Conservation (phyloP, 768 basidiomycete genomes). For the Suillus plorans region DNA sequence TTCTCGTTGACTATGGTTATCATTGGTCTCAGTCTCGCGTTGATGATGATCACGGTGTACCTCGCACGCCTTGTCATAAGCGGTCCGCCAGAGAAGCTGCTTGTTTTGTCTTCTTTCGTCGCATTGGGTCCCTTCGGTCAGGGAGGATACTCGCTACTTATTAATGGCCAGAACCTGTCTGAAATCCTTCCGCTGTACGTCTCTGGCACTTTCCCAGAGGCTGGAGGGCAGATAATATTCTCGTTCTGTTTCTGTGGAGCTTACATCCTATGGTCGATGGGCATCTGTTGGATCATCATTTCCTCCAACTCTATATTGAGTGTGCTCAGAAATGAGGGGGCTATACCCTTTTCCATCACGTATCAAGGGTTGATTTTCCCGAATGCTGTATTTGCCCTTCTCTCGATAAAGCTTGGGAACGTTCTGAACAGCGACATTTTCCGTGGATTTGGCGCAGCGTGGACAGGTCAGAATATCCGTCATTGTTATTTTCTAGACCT, state of each 20-base stretch:
- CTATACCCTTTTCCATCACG: constrained; percentile 42
- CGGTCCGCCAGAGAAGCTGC: constrained; percentile 38
- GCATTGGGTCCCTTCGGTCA: constrained; percentile 56
- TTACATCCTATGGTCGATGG: constrained; percentile 55
- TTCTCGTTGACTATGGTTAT: constrained; percentile 43
- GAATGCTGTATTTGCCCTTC: constrained; percentile 50
- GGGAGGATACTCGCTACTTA: constrained; percentile 45
- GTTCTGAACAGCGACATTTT: constrained; percentile 53
- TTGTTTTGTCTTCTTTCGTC: constrained; percentile 46
- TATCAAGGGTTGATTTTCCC: constrained; percentile 62
- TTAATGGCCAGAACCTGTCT: constrained; percentile 40
- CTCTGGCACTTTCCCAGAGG: constrained; percentile 31
- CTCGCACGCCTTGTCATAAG: constrained; percentile 42
- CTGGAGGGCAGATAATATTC: constrained; percentile 43
- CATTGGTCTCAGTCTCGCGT: constrained; percentile 46
- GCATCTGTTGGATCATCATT: constrained; percentile 49
- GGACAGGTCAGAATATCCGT: constrained; percentile 38
- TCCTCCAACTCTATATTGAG: constrained; percentile 41
- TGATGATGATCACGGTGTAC: constrained; percentile 51
- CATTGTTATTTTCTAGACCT: not conserved
- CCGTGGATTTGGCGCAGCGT: constrained; percentile 51
- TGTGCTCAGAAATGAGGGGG: constrained; percentile 28
- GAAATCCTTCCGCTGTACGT: constrained; percentile 33
- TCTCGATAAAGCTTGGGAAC: constrained; percentile 47
- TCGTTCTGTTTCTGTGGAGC: constrained; percentile 45